Base-by-base conservation (phyloP, 1,284 basidiomycete species). In the Phellopilus nigrolimitatus region DNA sequence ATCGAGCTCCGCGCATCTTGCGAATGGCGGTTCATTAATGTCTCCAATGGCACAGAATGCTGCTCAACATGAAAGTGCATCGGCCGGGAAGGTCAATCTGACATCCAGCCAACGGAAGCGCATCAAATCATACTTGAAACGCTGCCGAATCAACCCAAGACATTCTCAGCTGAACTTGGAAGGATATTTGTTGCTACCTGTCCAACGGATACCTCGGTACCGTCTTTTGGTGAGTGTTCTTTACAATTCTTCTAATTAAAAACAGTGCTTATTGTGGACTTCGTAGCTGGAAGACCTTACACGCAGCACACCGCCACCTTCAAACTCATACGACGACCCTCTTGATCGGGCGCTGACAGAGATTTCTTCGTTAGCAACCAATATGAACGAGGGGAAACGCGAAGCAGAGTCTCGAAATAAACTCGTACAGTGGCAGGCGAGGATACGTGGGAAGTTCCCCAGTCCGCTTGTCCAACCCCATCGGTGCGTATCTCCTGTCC, bases 161-260 rank as follows among this genome's bases (percentile, higher is more conserved):
- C 97, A 99, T 69, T 90, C 90, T n/a, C 97, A 99, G 67, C 79
- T 99, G 56, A 97, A 94, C 64, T 70, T 99, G 58, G 95, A 99
- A 71, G 89, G 88, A 7, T 99, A 99, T 66, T 71, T 99, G 24
- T 76, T 99, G 4, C 79, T 99, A 38, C 95, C 95, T 30, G 88
- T 99, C 21, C 95, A 99, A 67, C 84, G 95, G 44, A 90, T 99
- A 62, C 97, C 97, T 10, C 84, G 95, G 17, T 99, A 99, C 72
- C 85, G 89, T 59, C 71, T 99, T 55, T 74, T 99, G 62, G 92
- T 92, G 62, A 66, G 78, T 68, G 34, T 46, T 34, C 47, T 36
- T 31, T 24, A 3, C 17, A 22, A 21, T 25, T 42, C 46, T 21
- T 21, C 44, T 31, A 24, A 10, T 39, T 31, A 40, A 24, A 22